These are phyloP conservation scores for Pyrenopolyporus hunteri DNA, from an alignment of 495 filamentous ascomycete genomes.

Conservation along the genomic window DNA sequence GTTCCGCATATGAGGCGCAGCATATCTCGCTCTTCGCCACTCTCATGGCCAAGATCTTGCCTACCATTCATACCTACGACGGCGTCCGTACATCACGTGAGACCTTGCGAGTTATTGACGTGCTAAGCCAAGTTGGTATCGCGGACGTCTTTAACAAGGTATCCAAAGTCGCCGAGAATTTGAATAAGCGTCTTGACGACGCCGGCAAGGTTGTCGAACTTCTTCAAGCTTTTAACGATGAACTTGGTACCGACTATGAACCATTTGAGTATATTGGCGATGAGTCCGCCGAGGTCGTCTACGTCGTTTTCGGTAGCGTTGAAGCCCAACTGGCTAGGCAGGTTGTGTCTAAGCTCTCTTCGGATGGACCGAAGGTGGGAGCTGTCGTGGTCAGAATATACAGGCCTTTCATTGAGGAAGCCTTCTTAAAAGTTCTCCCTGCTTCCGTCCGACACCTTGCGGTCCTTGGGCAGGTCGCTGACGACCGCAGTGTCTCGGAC, in stretches of 20 bases:
- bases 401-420: constrained; percentile 91
- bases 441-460: constrained; percentile 73
- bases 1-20: constrained; percentile 87
- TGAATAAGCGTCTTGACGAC: constrained; percentile 73
- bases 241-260: constrained; percentile 90
- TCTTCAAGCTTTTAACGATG: constrained; percentile 82
- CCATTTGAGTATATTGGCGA: constrained; percentile 97
- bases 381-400: constrained; percentile 92
- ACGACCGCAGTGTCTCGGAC: constrained; percentile 65
- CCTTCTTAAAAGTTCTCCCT: constrained; percentile 82
- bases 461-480: constrained; percentile 66
- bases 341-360: constrained; percentile 73
- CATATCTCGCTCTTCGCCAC: constrained; percentile 95
- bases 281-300: constrained; percentile 71
- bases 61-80: constrained; percentile 91
- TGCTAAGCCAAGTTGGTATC: constrained; percentile 74
- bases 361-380: constrained; percentile 76
- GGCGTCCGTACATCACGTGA: constrained; percentile 86
- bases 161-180: constrained; percentile 59
- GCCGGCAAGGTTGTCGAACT: constrained; percentile 78
- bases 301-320: constrained; percentile 90
- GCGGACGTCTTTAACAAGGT: constrained; percentile 73
- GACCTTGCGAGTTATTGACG: constrained; percentile 83
- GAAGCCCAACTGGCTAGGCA: constrained; percentile 87
- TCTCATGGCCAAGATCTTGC: constrained; percentile 76